A percentile compares a stretch with the other conserved stretches of the same genome.
phyloP scores from a whole-genome alignment of 768 basidiomycete species.

The Agaricus bisporus region DNA sequence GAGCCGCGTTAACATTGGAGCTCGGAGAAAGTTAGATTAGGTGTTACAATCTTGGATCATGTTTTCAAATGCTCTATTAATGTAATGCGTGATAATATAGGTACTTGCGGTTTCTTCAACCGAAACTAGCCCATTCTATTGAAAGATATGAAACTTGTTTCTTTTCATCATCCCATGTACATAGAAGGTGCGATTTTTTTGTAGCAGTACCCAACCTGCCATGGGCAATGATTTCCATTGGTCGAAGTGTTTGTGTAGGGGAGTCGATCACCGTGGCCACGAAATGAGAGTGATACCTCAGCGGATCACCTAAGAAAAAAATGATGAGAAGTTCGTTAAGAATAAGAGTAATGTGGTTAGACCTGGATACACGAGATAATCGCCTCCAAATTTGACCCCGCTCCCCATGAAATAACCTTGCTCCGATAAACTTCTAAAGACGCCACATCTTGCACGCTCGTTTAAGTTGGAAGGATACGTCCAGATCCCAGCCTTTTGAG shows the following conservation, averaged over 20 bases:
- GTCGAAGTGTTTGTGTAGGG: conserved; percentile 50
- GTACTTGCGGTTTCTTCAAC: conserved; percentile 27
- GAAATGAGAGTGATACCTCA: conserved; percentile 97
- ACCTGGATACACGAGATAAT: conserved; percentile 97
- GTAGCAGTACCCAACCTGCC: conserved; percentile 95
- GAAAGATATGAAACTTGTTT: conserved; percentile 67
- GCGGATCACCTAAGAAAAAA: conserved; percentile 65
- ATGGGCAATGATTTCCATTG: conserved; percentile 94
- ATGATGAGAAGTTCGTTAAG: not conserved
- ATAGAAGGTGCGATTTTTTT: conserved; percentile 91
- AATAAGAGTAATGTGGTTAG: conserved; percentile 16
- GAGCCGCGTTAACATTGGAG: conserved; percentile 31
- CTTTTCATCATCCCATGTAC: conserved; percentile 76
- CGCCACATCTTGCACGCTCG: conserved; percentile 72
- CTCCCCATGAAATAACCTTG: conserved; percentile 84
- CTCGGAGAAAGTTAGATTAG: conserved; percentile 42
- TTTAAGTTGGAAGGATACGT: conserved; percentile 56
- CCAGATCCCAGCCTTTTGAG: conserved; percentile 70
- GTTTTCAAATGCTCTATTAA: too few relatives aligned
- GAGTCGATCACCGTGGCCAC: conserved; percentile 76
- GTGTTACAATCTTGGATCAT: not conserved
- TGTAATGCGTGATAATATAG: too few relatives aligned
- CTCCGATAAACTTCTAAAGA: conserved; percentile 78
- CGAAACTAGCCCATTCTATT: conserved; percentile 90
- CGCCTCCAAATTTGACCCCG: conserved; percentile 92